phyloP scores from a whole-genome alignment of 1,139 yeast genomes.

The Geotrichum citri-aurantii region DNA sequence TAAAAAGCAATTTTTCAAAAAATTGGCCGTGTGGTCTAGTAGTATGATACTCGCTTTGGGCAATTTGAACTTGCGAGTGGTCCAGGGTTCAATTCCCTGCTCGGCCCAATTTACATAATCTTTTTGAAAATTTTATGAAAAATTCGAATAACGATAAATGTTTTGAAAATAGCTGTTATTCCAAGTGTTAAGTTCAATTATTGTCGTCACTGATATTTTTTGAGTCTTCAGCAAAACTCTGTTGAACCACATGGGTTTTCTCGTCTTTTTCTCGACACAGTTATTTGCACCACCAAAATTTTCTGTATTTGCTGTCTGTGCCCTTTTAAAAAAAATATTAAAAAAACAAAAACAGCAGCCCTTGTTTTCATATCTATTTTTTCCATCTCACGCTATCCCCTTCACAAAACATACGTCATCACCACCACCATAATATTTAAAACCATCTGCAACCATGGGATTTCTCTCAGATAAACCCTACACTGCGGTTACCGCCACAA shows the following conservation, averaged over 20 bases:
- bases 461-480: conserved; percentile 41
- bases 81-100: conserved; percentile 36
- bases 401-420: not conserved
- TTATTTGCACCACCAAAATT: not conserved
- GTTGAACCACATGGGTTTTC: not conserved
- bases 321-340: not conserved
- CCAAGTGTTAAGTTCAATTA: not conserved
- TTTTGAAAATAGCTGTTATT: too few relatives aligned
- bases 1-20: too few relatives aligned
- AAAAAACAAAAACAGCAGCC: too few relatives aligned
- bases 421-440: not conserved
- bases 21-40: conserved; percentile 2
- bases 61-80: conserved; percentile 28
- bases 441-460: conserved; percentile 31
- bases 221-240: too few relatives aligned
- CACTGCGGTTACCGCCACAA: conserved; percentile 47
- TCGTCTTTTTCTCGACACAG: not conserved
- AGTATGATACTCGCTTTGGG: conserved; percentile 21
- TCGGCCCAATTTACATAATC: conserved; percentile 28
- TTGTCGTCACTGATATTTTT: not conserved
- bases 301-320: not conserved
- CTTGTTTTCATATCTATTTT: not conserved
- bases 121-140: not conserved
- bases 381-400: not conserved
- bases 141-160: too few relatives aligned